Evolutionary conservation across 371 early-diverging fungal genomes (phyloP).

Genomic region (Rhizopus sp.): DNA sequence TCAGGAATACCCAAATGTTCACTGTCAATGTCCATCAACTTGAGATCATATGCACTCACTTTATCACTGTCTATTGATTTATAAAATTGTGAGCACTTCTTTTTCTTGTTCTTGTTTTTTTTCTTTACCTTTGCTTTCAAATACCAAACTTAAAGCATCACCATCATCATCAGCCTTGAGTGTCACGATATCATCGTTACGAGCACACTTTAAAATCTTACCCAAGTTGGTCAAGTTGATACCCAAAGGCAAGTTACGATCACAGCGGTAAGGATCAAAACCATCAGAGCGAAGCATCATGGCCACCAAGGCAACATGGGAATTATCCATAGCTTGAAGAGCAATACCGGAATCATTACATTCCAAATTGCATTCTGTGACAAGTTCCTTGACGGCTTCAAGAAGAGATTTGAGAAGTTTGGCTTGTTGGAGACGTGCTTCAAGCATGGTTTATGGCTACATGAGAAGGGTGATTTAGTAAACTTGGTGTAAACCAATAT

Average conservation of each 20-base stretch:
- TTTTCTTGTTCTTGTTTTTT: neutral
- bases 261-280: conserved; percentile 96
- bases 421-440: conserved; percentile 78
- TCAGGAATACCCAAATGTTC: conserved; percentile 98
- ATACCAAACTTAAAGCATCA: conserved; percentile 81
- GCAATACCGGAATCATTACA: conserved; percentile 94
- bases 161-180: conserved; percentile 88
- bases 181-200: conserved; percentile 91
- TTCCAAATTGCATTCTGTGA: conserved; percentile 97
- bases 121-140: conserved; percentile 74
- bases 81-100: neutral
- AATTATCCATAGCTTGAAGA: conserved; percentile 99
- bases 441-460: conserved; percentile 59
- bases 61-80: conserved; percentile 72
- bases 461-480: neutral
- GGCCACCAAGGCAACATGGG: conserved; percentile 95
- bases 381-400: conserved; percentile 97
- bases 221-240: conserved; percentile 83
- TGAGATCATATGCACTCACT: conserved; percentile 91
- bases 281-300: conserved; percentile 86
- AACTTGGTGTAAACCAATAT: too few relatives aligned
- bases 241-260: conserved; percentile 92
- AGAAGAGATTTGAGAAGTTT: conserved; percentile 89
- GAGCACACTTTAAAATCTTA: conserved; percentile 95
- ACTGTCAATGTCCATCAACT: conserved; percentile 96